These are phyloP conservation scores for Chlorella sp. DNA, from an alignment of 139 green algal genomes.

Conservation along the genomic window DNA sequence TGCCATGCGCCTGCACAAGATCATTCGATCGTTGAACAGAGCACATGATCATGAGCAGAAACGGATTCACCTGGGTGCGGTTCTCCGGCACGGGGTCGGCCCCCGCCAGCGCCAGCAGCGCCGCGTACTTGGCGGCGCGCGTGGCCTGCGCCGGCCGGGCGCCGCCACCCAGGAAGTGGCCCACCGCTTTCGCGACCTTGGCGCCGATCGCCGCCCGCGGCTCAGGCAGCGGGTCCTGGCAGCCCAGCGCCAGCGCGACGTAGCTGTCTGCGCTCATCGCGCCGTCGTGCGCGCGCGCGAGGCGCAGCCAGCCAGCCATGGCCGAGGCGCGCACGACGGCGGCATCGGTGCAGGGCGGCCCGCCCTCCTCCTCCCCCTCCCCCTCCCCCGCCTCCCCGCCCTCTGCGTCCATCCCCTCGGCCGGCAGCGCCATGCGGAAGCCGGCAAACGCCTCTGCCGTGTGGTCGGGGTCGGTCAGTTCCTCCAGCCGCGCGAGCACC, in stretches of 20 bases:
- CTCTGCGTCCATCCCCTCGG: too few species aligned
- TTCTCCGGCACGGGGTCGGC: slow-evolving; percentile 52
- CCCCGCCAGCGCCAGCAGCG: slow-evolving; percentile 62
- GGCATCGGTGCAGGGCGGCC: slow-evolving; percentile 29
- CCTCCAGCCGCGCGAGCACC: slow-evolving; percentile 31
- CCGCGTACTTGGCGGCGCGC: slow-evolving; percentile 67
- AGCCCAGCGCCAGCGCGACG: slow-evolving; percentile 54
- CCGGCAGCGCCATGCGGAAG: too few species aligned
- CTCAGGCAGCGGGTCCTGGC: slow-evolving; percentile 61
- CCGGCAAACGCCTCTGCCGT: slow-evolving; percentile 4
- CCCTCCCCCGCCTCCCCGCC: slow-evolving; percentile 12
- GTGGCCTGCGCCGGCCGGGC: background rate
- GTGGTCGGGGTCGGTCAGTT: slow-evolving; percentile 41
- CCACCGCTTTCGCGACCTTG: slow-evolving; percentile 49
- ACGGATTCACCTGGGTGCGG: too few species aligned
- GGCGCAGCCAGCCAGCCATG: slow-evolving; percentile 55
- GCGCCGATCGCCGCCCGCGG: slow-evolving; percentile 52
- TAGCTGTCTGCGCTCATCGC: slow-evolving; percentile 42
- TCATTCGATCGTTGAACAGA: too few species aligned
- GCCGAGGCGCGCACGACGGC: slow-evolving; percentile 60
- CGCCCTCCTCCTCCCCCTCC: background rate
- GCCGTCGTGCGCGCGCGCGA: slow-evolving; percentile 62
- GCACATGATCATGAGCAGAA: too few species aligned
- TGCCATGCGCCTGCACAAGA: too few species aligned
- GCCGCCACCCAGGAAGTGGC: background rate